Percentiles rank a stretch among this genome's conserved stretches.
Conservation (phyloP, 2,329 filamentous ascomycete species). For the Curvularia eragrostidis region DNA sequence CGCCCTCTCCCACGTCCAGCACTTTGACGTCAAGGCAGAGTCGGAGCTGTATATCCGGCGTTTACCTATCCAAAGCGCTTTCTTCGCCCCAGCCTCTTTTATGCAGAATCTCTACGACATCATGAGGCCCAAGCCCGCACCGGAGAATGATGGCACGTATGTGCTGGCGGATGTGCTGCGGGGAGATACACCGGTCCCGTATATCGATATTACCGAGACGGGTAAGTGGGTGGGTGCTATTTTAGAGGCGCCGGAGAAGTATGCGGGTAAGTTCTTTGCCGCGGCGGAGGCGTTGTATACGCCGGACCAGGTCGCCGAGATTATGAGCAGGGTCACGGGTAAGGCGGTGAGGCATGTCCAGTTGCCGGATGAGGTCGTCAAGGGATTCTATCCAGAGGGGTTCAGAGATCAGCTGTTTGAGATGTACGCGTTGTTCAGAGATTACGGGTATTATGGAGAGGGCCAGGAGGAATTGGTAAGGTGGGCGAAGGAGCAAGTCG, state of each 20-base stretch:
- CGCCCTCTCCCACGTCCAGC: constrained; percentile 47
- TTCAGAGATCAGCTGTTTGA: constrained; percentile 31
- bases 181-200: constrained; percentile 45
- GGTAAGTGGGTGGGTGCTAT: constrained; percentile 55
- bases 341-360: constrained; percentile 41
- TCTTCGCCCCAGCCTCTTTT: constrained; percentile 62
- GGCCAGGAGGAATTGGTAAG: constrained; percentile 30
- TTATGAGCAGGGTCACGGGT: constrained; percentile 52
- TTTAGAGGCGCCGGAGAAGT: constrained; percentile 53
- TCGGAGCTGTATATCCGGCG: constrained; percentile 62
- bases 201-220: constrained; percentile 57
- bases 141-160: constrained; percentile 35
- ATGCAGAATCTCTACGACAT: constrained; percentile 56
- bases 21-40: constrained; percentile 65
- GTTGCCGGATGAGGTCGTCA: constrained; percentile 37
- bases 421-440: constrained; percentile 35
- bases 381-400: constrained; percentile 30
- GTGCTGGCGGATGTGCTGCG: constrained; percentile 24
- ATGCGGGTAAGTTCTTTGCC: constrained; percentile 54
- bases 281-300: constrained; percentile 54
- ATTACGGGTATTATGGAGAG: constrained; percentile 43
- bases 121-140: constrained; percentile 25
- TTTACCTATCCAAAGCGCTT: constrained; percentile 58
- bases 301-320: constrained; percentile 50
- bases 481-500: constrained; percentile 36